Conservation (phyloP, 148 eudicot species). For the Polygonum maritimum region DNA sequence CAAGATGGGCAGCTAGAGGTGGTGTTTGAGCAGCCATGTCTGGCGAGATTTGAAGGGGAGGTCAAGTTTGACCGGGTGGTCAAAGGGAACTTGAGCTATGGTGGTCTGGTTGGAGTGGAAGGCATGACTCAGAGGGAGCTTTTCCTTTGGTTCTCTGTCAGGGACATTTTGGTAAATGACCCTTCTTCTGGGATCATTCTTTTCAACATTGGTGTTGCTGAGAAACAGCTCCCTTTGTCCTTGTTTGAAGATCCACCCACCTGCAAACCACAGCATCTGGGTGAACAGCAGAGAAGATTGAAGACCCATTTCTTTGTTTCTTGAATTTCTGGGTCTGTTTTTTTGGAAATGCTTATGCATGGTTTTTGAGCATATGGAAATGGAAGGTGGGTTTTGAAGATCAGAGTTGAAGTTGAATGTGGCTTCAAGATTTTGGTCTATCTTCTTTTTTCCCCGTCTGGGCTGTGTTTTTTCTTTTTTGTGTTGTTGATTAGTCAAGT, state of each 20-base stretch:
- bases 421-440: background rate
- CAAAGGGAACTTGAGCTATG: slow-evolving; percentile 59
- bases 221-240: slow-evolving; percentile 52
- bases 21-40: slow-evolving; percentile 41
- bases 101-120: slow-evolving; percentile 55
- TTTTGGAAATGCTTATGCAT: background rate
- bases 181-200: slow-evolving; percentile 54
- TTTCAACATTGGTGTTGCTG: slow-evolving; percentile 61
- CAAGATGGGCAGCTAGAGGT: slow-evolving; percentile 40
- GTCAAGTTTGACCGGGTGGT: slow-evolving; percentile 56
- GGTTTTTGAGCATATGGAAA: background rate
- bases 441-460: background rate
- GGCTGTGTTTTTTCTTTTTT: background rate
- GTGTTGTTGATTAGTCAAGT: background rate
- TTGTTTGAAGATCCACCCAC: slow-evolving; percentile 62
- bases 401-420: slow-evolving; percentile 5
- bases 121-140: slow-evolving; percentile 66
- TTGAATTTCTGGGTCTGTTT: background rate
- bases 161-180: slow-evolving; percentile 58
- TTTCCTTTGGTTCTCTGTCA: slow-evolving; percentile 67
- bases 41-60: slow-evolving; percentile 46
- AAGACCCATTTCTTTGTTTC: background rate
- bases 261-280: slow-evolving; percentile 39
- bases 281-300: background rate
- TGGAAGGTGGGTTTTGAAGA: background rate